These are phyloP conservation scores for Eutrema japonicum DNA, from an alignment of 345 rosid genomes.

Conservation along the genomic window DNA sequence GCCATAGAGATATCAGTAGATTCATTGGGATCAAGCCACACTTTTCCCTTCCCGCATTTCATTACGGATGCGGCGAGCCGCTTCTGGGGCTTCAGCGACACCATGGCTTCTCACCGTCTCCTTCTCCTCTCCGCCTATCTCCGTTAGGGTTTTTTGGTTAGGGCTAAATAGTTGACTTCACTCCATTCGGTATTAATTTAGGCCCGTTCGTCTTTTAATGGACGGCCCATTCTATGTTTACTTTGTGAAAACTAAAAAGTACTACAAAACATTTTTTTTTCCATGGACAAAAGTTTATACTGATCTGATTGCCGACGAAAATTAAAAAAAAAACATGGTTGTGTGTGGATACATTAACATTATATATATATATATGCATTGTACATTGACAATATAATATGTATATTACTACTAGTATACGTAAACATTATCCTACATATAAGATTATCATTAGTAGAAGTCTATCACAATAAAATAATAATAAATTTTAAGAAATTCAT, in stretches of 20 bases:
- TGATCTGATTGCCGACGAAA: too few relatives aligned
- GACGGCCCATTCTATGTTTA: too few relatives aligned
- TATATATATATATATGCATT: background rate
- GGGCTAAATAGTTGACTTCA: background rate
- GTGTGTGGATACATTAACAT: background rate
- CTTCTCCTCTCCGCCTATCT: conserved; percentile 18
- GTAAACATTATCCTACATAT: background rate
- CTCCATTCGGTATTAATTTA: too few relatives aligned
- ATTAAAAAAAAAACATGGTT: background rate
- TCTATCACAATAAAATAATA: too few relatives aligned
- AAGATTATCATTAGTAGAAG: too few relatives aligned
- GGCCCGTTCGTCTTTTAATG: too few relatives aligned
- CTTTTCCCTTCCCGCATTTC: conserved; percentile 68
- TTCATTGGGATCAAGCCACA: conserved; percentile 80
- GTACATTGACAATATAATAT: background rate
- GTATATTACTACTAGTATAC: background rate
- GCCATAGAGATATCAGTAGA: conserved; percentile 73
- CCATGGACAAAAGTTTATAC: background rate
- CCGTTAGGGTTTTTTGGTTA: conserved; percentile 15
- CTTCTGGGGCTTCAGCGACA: conserved; percentile 71
- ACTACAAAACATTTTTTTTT: background rate
- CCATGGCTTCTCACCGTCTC: conserved; percentile 50
- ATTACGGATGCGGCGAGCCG: conserved; percentile 74
- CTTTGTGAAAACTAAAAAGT: background rate
- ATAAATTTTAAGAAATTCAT: too few relatives aligned